These are phyloP conservation scores for Pichia nakasei DNA, from an alignment of 805 yeast genomes.

Conservation along the genomic window DNA sequence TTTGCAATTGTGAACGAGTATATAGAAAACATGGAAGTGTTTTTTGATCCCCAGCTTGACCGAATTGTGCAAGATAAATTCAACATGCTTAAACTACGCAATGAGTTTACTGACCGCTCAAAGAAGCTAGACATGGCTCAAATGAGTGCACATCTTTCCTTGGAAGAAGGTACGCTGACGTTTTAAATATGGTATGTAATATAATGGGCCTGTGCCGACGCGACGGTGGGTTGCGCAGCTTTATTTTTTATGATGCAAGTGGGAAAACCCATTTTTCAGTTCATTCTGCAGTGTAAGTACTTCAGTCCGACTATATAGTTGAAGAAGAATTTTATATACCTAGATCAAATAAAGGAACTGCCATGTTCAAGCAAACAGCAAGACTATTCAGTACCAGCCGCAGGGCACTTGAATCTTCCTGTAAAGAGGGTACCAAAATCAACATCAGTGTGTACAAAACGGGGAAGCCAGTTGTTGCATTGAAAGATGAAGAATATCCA, in stretches of 20 bases:
- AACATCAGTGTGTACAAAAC: constrained; percentile 66
- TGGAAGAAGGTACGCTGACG: no score
- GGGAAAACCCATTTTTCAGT: no score
- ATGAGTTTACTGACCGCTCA: background rate
- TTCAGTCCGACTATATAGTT: no score
- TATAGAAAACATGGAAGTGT: background rate
- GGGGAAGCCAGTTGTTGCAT: constrained; percentile 84
- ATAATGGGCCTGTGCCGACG: no score
- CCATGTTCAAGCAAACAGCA: constrained; percentile 3
- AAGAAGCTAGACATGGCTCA: no score
- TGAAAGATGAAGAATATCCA: constrained; percentile 85
- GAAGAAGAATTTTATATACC: no score
- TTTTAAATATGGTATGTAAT: no score
- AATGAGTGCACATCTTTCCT: no score
- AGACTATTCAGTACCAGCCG: constrained; percentile 18
- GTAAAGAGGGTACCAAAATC: constrained; percentile 64
- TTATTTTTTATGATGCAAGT: no score
- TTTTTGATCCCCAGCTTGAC: background rate
- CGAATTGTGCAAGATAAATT: background rate
- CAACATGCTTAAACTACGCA: background rate
- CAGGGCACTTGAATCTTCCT: constrained; percentile 33
- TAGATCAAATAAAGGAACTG: no score
- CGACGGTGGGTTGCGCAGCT: no score
- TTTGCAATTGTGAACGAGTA: constrained; percentile 1
- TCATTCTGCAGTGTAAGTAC: no score